Percentiles rank a stretch among this genome's conserved stretches.
Evolutionary conservation across 2,329 filamentous ascomycete species (phyloP).

Genomic region (Niveomyces coronatus): DNA sequence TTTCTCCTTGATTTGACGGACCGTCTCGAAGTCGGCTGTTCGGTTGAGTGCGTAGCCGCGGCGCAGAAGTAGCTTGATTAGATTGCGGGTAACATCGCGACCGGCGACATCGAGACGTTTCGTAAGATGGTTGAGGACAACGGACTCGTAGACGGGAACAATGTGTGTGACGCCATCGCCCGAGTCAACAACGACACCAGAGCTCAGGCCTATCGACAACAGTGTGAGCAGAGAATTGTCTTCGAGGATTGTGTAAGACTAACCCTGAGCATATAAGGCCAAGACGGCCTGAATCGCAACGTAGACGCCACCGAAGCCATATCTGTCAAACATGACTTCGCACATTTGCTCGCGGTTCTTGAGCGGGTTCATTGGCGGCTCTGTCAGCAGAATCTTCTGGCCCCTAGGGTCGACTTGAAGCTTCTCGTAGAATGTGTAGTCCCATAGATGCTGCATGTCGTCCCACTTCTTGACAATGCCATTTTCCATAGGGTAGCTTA

Average conservation of each 20-base stretch:
- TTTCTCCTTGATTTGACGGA: slow-evolving; percentile 99
- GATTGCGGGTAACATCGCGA: slow-evolving; percentile 93
- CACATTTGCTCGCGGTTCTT: slow-evolving; percentile 97
- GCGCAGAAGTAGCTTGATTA: slow-evolving; percentile 88
- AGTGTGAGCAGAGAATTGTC: no score
- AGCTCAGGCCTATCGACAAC: slow-evolving; percentile 80
- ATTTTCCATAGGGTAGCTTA: slow-evolving; percentile 99
- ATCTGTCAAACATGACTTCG: slow-evolving; percentile 98
- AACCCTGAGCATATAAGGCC: slow-evolving; percentile 91
- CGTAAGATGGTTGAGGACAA: slow-evolving; percentile 94
- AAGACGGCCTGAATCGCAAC: slow-evolving; percentile 96
- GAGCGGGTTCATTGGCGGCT: slow-evolving; percentile 95
- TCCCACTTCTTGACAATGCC: slow-evolving; percentile 99
- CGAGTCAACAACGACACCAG: slow-evolving; percentile 96
- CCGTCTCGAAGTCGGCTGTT: slow-evolving; percentile 97
- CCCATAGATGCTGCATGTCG: slow-evolving; percentile 99
- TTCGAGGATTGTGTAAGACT: slow-evolving; percentile 14
- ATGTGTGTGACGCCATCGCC: slow-evolving; percentile 98
- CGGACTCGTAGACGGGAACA: slow-evolving; percentile 95
- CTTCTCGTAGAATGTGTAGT: slow-evolving; percentile 97
- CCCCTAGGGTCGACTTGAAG: slow-evolving; percentile 83
- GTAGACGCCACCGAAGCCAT: slow-evolving; percentile 92
- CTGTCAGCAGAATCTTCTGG: slow-evolving; percentile 94
- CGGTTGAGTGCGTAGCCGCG: slow-evolving; percentile 95
- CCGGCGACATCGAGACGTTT: slow-evolving; percentile 89